Percentiles rank a stretch among this genome's conserved stretches.
These are phyloP conservation scores for Pseudocercospora pini-densiflorae DNA, from an alignment of 2,329 filamentous ascomycete genomes.

Conservation along the genomic window DNA sequence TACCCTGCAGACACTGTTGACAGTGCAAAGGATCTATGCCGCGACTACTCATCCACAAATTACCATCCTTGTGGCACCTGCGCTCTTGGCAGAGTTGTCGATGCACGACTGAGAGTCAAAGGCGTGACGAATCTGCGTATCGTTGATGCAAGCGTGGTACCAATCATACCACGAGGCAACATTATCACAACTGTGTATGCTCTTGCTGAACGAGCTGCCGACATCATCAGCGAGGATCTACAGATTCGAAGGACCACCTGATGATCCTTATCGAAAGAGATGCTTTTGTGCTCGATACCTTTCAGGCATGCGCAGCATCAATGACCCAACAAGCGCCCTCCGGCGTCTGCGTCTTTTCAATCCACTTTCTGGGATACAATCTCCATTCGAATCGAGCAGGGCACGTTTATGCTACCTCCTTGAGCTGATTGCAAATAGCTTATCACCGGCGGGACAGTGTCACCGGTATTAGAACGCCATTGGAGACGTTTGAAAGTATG, in stretches of 20 bases:
- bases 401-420: too few species aligned
- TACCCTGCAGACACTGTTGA: conserved; percentile 20
- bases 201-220: conserved; percentile 18
- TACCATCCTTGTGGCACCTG: conserved; percentile 51
- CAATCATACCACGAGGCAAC: conserved; percentile 50
- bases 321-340: too few species aligned
- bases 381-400: too few species aligned
- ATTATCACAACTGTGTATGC: conserved; percentile 29
- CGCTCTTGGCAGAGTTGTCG: conserved; percentile 29
- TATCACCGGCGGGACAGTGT: too few species aligned
- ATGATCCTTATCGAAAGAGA: too few species aligned
- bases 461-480: too few species aligned
- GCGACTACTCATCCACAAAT: conserved; percentile 26
- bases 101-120: conserved; percentile 9
- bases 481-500: too few species aligned
- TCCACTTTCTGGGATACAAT: too few species aligned
- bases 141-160: conserved; percentile 47
- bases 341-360: too few species aligned
- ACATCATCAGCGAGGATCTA: conserved; percentile 19
- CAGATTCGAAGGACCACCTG: neutral
- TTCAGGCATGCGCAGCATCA: too few species aligned
- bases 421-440: too few species aligned
- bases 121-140: conserved; percentile 15
- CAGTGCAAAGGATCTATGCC: conserved; percentile 26
- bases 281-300: too few species aligned